These are phyloP conservation scores for Adansonia gregorii DNA, from an alignment of 441 rosid genomes.

Conservation along the genomic window DNA sequence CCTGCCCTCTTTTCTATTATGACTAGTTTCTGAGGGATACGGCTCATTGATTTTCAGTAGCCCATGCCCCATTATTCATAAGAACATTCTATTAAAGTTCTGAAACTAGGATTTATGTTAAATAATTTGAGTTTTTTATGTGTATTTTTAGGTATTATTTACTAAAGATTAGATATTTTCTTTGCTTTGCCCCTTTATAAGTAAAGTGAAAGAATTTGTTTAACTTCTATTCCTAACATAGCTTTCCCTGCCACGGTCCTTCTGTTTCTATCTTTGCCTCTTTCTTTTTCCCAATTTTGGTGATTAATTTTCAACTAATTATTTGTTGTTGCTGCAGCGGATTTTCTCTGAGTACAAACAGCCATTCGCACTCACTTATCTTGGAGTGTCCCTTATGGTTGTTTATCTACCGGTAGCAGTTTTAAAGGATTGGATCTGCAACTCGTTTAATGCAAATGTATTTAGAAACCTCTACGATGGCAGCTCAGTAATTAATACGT, in stretches of 20 bases:
- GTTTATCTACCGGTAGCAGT: constrained; percentile 53
- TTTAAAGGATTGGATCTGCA: constrained; percentile 48
- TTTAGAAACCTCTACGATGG: constrained; percentile 20
- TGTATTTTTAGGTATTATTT: background rate
- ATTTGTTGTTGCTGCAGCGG: constrained; percentile 45
- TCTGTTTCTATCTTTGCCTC: background rate
- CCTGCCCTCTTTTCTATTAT: background rate
- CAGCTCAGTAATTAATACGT: constrained; percentile 17
- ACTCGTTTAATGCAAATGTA: constrained; percentile 24
- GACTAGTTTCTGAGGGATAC: background rate
- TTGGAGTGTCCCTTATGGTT: constrained; percentile 69
- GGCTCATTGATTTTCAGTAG: background rate
- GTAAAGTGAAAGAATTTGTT: background rate
- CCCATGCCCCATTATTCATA: background rate
- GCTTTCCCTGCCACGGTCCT: background rate
- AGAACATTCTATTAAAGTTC: background rate
- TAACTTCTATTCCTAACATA: background rate
- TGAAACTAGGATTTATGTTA: background rate
- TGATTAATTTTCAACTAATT: background rate
- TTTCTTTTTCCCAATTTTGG: background rate
- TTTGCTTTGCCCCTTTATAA: background rate
- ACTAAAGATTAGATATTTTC: constrained; percentile 13
- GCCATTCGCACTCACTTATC: constrained; percentile 63
- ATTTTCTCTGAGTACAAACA: constrained; percentile 56
- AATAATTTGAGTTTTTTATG: background rate